A percentile compares a stretch with the other conserved stretches of the same genome.
Evolutionary conservation across 805 yeast species (phyloP).

Genomic region (Candida corydali): DNA sequence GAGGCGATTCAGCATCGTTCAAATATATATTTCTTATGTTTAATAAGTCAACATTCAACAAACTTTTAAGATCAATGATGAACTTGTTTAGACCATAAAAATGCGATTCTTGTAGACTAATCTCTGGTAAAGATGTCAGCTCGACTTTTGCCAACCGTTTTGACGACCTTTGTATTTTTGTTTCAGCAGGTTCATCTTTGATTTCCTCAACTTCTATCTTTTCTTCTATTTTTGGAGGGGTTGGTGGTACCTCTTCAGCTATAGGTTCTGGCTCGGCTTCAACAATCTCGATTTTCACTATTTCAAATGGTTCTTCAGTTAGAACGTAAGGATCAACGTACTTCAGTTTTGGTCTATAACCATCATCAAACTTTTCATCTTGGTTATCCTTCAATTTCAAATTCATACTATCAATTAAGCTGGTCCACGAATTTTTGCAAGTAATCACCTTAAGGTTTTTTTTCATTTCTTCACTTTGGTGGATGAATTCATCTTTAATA

Average conservation of each 20-base stretch:
- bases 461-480: conserved; percentile 11
- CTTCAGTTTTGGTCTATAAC: conserved; percentile 39
- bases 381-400: conserved; percentile 26
- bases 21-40: conserved; percentile 13
- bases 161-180: conserved; percentile 33
- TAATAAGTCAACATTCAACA: conserved; percentile 10
- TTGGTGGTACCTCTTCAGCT: background rate
- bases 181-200: conserved; percentile 15
- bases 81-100: conserved; percentile 26
- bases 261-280: conserved; percentile 2
- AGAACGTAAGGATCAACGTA: conserved; percentile 50
- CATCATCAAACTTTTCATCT: conserved; percentile 29
- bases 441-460: conserved; percentile 7
- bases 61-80: conserved; percentile 15
- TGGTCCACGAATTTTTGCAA: conserved; percentile 18
- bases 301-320: conserved; percentile 46
- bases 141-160: conserved; percentile 27
- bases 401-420: conserved; percentile 28
- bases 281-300: conserved; percentile 29
- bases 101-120: conserved; percentile 18
- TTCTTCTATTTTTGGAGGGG: conserved; percentile 1
- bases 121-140: conserved; percentile 16
- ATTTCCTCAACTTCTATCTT: conserved; percentile 2
- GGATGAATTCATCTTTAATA: conserved; percentile 27
- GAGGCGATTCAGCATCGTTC: conserved; percentile 6